Evolutionary conservation across 768 basidiomycete genomes (phyloP), one percentile per base, ranked within the genome.

Genomic region (Kockovaella imperatae): DNA sequence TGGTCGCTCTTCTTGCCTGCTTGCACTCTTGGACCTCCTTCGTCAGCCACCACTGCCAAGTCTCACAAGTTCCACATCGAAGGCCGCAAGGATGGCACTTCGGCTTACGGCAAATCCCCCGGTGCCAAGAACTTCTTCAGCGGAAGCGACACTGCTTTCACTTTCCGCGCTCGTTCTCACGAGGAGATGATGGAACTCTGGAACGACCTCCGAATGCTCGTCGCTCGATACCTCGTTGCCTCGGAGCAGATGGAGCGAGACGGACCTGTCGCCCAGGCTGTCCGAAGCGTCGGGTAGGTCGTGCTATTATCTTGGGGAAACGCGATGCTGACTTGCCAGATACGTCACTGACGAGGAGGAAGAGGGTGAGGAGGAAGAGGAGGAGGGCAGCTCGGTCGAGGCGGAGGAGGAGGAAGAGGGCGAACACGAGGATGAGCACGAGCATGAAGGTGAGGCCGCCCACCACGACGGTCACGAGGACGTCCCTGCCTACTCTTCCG

Each of bases 101-200:
- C 86, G 30, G 64, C 70, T 34, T 58, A 56, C 55, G 71, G 71
- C 47, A 70, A 69, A 59, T 68, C 68, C 24, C 68, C 67, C 3
- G 62, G 67, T 21, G 64, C 61, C 31, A 56, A 57, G 45, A 49
- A 60, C 35, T 71, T 76, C 20, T 74, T 79, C 45, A 68, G 70
- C 38, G 61, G 56, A 36, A 65, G 61, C 49, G 73, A 74, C 47
- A 68, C 65, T 28, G 87, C 87, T 24, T 97, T 86, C 82, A 86
- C 82, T 41, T 97, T 99, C 77, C 79, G 89, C 29, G 79, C 86
- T 38, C 75, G 93, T 51, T 84, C 82, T 50, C 80, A 85, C 56
- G 93, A 97, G 54, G 93, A 96, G 59, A 89, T 96, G 88, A 88
- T 96, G 88, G 95, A 99, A 74, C 95, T 95, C 87, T 99, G 95